Evolutionary conservation across 139 green algal genomes (phyloP), one percentile per base, ranked within the genome.

Genomic region (Coccomyxa sp.): DNA sequence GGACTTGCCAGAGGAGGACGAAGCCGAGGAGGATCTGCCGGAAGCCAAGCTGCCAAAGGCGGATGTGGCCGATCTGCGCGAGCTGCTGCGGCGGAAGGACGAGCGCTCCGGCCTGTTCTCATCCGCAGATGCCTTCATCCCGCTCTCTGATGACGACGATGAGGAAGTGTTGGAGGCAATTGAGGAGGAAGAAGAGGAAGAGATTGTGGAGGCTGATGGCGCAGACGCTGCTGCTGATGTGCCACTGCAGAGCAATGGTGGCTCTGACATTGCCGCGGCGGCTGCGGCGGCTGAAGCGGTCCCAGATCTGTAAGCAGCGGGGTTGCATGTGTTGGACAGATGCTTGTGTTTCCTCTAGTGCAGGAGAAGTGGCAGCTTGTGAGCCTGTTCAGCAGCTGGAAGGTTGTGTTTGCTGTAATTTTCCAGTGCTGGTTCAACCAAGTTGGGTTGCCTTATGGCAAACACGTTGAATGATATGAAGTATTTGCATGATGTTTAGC

Each of bases 71-170:
- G 77, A 38, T 4, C 58, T 74, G 23, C 79, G 60, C 27, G 28
- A 77, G 21, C 18, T 60, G 28, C 79, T 51, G 30, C 14, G 28
- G 60, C 59, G 79, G 60, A 28, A 58, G 79, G 79, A 27, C 30
- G 79, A 77, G 59, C n/a, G 23, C 28, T 23, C 60, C 10, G 79
- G 60, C 13, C 28, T 82, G 79, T 82, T 82, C 30, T 82, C 79
- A 77, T 60, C 79, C 23, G 79, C 59, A 60, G 79, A 58, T 17
- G 78, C 78, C 16, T 58, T 58, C 79, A 77, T 82, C 17, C 30
- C 28, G 58, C 13, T 74, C 23, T 59, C 60, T 18, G 76, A 38
- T 77, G 71, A 38, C 3, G 71, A 77, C 10, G 71, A 25, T 77
- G 23, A 3, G n/a, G 66, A 74, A 74, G 4, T 11, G 38, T 51